These are phyloP conservation scores for Mucor lusitanicus DNA, from an alignment of 371 early-diverging fungal genomes.

Conservation along the genomic window DNA sequence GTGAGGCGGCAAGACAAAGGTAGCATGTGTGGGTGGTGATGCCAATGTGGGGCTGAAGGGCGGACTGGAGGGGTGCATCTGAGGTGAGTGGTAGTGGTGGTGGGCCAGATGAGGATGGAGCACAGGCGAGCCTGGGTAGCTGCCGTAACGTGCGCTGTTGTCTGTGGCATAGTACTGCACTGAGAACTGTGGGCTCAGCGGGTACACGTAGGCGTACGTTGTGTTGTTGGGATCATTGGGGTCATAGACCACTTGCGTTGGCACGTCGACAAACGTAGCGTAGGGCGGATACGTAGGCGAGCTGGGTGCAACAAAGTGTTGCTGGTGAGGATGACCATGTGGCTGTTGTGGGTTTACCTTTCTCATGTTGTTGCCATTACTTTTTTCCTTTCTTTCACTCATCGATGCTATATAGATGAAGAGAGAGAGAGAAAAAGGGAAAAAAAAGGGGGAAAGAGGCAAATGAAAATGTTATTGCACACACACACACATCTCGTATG, in stretches of 20 bases:
- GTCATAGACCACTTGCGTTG: conserved; percentile 10
- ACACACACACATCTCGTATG: too few relatives aligned
- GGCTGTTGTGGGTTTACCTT: neutral
- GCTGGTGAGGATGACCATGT: neutral
- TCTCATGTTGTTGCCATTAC: neutral
- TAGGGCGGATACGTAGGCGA: conserved; percentile 17
- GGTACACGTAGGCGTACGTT: conserved; percentile 35
- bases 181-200: conserved; percentile 38
- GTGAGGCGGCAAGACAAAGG: conserved; percentile 33
- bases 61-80: conserved; percentile 46
- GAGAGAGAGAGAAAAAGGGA: neutral
- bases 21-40: conserved; percentile 34
- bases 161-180: conserved; percentile 33
- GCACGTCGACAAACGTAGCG: conserved; percentile 10
- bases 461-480: neutral
- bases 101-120: conserved; percentile 35
- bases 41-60: conserved; percentile 45
- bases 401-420: neutral
- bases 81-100: conserved; percentile 25
- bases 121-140: conserved; percentile 47
- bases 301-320: conserved; percentile 9
- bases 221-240: conserved; percentile 21
- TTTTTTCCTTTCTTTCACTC: conserved; percentile 12
- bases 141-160: conserved; percentile 15
- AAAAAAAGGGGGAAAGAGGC: neutral